phyloP scores from a whole-genome alignment of 1,284 basidiomycete species.

The Cutaneotrichosporon cyanovorans region DNA sequence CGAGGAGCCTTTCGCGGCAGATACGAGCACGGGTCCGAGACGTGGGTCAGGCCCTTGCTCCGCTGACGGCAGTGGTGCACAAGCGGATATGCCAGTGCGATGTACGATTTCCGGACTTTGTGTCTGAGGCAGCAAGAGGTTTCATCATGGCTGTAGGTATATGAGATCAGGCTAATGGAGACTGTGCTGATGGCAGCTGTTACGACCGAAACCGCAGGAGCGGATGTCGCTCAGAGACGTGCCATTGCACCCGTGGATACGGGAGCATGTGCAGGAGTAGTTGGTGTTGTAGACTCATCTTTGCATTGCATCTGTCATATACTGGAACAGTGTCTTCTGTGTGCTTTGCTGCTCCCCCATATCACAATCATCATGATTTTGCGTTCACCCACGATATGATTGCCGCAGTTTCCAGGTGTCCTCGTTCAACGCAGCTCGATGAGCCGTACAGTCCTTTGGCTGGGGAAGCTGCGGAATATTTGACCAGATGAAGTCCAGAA shows the following conservation, averaged over 20 bases:
- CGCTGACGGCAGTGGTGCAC: slow-evolving; percentile 25
- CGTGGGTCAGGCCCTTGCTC: slow-evolving; percentile 7
- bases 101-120: slow-evolving; percentile 59
- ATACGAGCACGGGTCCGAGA: slow-evolving; percentile 21
- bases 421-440: too few species aligned
- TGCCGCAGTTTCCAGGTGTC: too few species aligned
- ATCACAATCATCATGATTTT: too few species aligned
- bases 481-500: too few species aligned
- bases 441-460: too few species aligned
- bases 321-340: too few species aligned
- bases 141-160: slow-evolving; percentile 56
- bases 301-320: background rate
- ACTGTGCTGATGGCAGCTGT: slow-evolving; percentile 52
- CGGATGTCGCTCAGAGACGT: slow-evolving; percentile 71
- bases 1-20: slow-evolving; percentile 79
- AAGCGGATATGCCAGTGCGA: slow-evolving; percentile 52
- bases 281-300: too few species aligned
- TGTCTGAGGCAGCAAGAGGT: slow-evolving; percentile 57
- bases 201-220: slow-evolving; percentile 70
- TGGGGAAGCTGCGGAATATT: too few species aligned
- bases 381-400: too few species aligned
- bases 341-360: too few species aligned
- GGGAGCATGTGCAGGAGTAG: background rate
- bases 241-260: slow-evolving; percentile 76
- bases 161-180: background rate